Base-by-base conservation (phyloP, 2,329 filamentous ascomycete genomes). In the Colletotrichum sp. region DNA sequence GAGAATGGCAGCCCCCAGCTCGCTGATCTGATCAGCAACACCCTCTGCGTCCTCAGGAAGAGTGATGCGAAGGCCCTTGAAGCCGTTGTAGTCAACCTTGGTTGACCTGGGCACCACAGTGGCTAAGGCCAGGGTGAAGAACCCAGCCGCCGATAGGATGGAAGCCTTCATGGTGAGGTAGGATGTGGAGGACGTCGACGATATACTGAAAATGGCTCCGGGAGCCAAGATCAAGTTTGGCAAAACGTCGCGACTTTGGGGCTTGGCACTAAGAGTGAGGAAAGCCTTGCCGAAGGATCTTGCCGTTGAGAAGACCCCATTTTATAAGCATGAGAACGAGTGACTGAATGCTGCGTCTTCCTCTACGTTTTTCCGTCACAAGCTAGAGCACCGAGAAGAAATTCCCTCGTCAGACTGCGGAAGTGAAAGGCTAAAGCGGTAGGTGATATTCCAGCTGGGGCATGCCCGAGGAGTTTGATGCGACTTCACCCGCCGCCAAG, bases 31-130 rank as follows among this genome's bases (percentile, higher is more conserved):
- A 10, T 77, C 68, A 3, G 38, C 38, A 7, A 74, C 32, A 3
- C 48, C 68, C 8, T 62, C 71, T 4, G 26, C 59, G 21, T 56
- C 61, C 21, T 76, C 68, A 3, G 76, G 67, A 7, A 76, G 55
- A 16, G 30, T 64, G 1, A 77, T 52, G 12, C 76, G 76, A 28
- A 76, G 68, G 13, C 67, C 74, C 65, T 77, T 76, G 68, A 76
- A 76, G 26, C 76, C 76, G 18, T 36, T 64, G 36, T 77, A 77
- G 64, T 76, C 71, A 18, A 77, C 32, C 43, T 75, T 75, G 21
- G 58, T 24, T 4, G 66, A 62, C 18, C 26, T 63, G 12, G 71
- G 74, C 7, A 77, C 38, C 14, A 63, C 58, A 12, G 71, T 62
- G 2, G 43, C 55, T 2, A 74, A 34, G 3, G 28, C 75, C n/a